Evolutionary conservation across 352 stramenopile species (phyloP), one percentile per base, ranked within the genome.

Genomic region (Pythium biforme): DNA sequence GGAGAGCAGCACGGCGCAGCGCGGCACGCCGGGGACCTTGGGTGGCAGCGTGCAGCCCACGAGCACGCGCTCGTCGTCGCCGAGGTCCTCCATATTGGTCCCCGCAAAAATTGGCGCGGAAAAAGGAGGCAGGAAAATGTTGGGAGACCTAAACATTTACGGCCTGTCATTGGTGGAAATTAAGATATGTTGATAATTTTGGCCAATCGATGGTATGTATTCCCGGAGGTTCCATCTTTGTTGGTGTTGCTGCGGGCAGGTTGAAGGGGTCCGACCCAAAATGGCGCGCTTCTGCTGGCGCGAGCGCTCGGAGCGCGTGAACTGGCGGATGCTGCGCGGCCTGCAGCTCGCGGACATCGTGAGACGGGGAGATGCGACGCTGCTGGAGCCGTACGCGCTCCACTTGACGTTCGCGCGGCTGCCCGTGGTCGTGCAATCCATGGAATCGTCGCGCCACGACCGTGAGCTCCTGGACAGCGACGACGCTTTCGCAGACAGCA

Each of bases 331-430:
- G 41, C 69, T 92, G 39, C 54, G 62, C 19, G 54, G 69, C 14
- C 62, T 90, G 54, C 66, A 90, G 52, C 54, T 92, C 27, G 37
- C 56, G 3, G 72, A 89, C 19, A 68, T 88, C 31, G 66, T 92
- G 15, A 65, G 69, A 3, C 68, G 70, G 23, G 81, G 83, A 0
- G 78, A 90, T 47, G 74, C 83, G 29, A 76, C 74, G 49, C 55
- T 77, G 17, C 70, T 92, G 37, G 83, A 92, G 70, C 81, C 79
- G 8, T 89, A 77, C 48, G 80, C 82, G 48, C 68, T 92, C 31
- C 83, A 92, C 29, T 39, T 90, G 65, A 92, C 83, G 23, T 92
- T 92, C 51, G 81, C 81, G 20, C 69, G 72, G 37, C 68, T 92
- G 48, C 83, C 83, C 0, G 41, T 55, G 0, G 41, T 59, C 5